Evolutionary conservation across 2,329 filamentous ascomycete species (phyloP), one percentile per base, ranked within the genome.

Genomic region (Pestalotiopsis sp.): DNA sequence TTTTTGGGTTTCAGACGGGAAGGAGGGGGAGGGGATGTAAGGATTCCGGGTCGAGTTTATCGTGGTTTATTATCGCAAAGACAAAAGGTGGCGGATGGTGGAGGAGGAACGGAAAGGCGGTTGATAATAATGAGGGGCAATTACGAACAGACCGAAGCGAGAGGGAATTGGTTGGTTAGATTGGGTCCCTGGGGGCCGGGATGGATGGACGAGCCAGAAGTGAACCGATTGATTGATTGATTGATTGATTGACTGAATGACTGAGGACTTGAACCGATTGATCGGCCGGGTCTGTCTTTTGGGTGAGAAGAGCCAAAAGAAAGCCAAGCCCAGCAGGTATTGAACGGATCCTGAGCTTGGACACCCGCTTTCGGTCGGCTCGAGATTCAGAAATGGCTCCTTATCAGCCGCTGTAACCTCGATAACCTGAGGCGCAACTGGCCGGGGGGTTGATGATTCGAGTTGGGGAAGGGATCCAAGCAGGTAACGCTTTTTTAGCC

Each of bases 81-180:
- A 23, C 14, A 36, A 38, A 62, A 62, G 59, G 59, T 62, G 59
- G 59, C 59, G 59, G 59, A 36, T 20, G 59, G 59, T 62, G 59
- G 59, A 62, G 59, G 59, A 62, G 59, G 31, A 36, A 38, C 59
- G 59, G 59, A 59, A 36, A 62, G 25, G 59, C n/a, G 31, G 31
- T 36, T 36, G 59, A 62, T 20, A 39, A 39, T 62, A 62, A 62
- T 62, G 59, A 62, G 59, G 59, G 59, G 59, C 59, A 62, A 59
- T 59, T 36, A 59, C 45, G 14, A 52, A 23, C 14, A 52, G 45
- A 52, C 17, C 4, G 17, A 52, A 52, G 45, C 17, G 45, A n/a
- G 45, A 52, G 45, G 20, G 45, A 52, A 52, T 52, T 52, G 45
- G 45, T 52, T 52, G 45, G 45, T 52, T 20, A 52, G 45, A 52